Conservation (phyloP, 768 basidiomycete species). For the Amanita muscaria region DNA sequence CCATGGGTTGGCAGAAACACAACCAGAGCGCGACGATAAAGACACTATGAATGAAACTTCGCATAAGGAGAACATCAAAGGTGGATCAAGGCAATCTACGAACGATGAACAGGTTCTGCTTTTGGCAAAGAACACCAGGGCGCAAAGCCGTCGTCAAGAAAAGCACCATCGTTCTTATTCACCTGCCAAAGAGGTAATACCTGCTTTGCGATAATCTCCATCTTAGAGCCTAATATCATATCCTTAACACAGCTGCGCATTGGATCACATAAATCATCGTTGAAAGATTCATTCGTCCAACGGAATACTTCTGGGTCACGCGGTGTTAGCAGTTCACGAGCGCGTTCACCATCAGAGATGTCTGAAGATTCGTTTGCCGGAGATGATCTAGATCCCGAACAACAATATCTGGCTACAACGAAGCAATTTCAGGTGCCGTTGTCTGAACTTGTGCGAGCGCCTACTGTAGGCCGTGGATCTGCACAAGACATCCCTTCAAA, state of each 20-base stretch:
- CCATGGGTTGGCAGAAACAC: conserved; percentile 51
- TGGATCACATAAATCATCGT: neutral
- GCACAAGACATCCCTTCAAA: conserved; percentile 5
- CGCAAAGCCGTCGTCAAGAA: conserved; percentile 4
- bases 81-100: neutral
- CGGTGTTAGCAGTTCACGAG: neutral
- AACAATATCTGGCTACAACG: conserved; percentile 34
- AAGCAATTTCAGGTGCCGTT: conserved; percentile 51
- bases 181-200: conserved; percentile 6
- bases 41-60: conserved; percentile 31
- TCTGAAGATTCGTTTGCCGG: conserved; percentile 63
- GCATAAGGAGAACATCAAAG: conserved; percentile 43
- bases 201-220: neutral
- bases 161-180: conserved; percentile 9
- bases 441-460: conserved; percentile 34
- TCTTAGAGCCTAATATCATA: neutral
- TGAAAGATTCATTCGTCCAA: neutral
- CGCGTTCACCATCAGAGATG: conserved; percentile 13
- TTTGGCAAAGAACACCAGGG: neutral
- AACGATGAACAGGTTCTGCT: neutral
- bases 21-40: conserved; percentile 34
- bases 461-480: conserved; percentile 13
- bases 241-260: neutral
- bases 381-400: conserved; percentile 37
- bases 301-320: neutral